Evolutionary conservation across 164 flowering plant species (phyloP).

Genomic region (Stephania japonica): DNA sequence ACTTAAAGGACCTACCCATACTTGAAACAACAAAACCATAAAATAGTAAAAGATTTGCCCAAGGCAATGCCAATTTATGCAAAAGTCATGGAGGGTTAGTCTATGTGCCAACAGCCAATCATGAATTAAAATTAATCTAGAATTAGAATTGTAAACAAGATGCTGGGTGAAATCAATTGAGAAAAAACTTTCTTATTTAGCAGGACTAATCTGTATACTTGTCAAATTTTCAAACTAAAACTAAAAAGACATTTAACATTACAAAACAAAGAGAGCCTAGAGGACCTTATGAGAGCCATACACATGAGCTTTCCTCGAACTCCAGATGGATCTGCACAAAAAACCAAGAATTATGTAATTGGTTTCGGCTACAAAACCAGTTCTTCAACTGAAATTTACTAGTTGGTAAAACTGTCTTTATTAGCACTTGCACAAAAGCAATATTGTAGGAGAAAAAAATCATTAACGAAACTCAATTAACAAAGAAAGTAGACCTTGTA

Average conservation of each 20-base stretch:
- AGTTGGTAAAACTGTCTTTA: no score
- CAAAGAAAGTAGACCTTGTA: no score
- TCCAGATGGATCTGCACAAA: constrained; percentile 69
- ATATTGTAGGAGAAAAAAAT: no score
- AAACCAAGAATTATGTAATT: not conserved
- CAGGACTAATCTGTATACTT: not conserved
- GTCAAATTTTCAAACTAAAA: not conserved
- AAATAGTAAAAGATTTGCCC: not conserved
- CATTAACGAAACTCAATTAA: no score
- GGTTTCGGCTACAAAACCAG: no score
- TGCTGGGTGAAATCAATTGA: not conserved
- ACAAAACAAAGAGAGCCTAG: not conserved
- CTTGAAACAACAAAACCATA: constrained; percentile 33
- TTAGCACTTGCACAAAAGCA: no score
- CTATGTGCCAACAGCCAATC: not conserved
- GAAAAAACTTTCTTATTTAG: no score
- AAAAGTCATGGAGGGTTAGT: not conserved
- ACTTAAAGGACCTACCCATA: constrained; percentile 93
- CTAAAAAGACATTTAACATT: no score
- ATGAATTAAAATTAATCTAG: not conserved
- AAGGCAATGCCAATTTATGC: not conserved
- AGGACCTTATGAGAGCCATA: constrained; percentile 78
- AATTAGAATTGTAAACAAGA: not conserved
- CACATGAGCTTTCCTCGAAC: constrained; percentile 64
- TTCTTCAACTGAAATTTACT: no score